Percentiles rank a stretch among this genome's conserved stretches.
phyloP scores from a whole-genome alignment of 164 flowering plant species.

The Nymphaea colorata region DNA sequence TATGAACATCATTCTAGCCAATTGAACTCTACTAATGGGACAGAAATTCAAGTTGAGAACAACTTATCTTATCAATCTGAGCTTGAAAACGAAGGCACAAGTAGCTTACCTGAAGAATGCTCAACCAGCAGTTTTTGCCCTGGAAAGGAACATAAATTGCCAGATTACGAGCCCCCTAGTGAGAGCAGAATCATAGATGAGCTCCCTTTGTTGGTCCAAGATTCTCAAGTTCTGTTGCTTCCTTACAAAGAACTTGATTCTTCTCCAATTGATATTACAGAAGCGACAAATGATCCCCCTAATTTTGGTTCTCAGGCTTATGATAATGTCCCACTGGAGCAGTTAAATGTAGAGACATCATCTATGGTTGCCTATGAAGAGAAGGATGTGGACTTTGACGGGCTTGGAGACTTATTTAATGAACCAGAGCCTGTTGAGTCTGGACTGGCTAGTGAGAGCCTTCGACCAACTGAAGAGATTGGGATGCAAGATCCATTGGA shows the following conservation, averaged over 20 bases:
- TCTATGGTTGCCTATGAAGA: constrained; percentile 23
- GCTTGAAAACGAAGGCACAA: neutral
- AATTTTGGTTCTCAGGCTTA: neutral
- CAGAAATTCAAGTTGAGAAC: neutral
- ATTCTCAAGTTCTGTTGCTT: constrained; percentile 46
- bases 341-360: constrained; percentile 21
- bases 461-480: constrained; percentile 15
- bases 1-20: neutral
- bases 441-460: constrained; percentile 13
- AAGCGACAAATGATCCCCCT: neutral
- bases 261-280: neutral
- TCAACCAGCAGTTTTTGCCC: constrained; percentile 1
- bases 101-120: neutral
- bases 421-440: constrained; percentile 60
- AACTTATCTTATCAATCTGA: neutral
- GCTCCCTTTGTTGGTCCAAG: constrained; percentile 39
- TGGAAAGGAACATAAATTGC: constrained; percentile 13
- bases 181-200: constrained; percentile 31
- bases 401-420: constrained; percentile 70
- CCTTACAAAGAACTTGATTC: constrained; percentile 53
- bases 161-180: constrained; percentile 10
- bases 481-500: neutral
- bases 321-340: neutral
- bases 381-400: constrained; percentile 54
- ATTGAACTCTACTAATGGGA: neutral